phyloP scores from a whole-genome alignment of 805 yeast species.

The Candida parachauliodes region DNA sequence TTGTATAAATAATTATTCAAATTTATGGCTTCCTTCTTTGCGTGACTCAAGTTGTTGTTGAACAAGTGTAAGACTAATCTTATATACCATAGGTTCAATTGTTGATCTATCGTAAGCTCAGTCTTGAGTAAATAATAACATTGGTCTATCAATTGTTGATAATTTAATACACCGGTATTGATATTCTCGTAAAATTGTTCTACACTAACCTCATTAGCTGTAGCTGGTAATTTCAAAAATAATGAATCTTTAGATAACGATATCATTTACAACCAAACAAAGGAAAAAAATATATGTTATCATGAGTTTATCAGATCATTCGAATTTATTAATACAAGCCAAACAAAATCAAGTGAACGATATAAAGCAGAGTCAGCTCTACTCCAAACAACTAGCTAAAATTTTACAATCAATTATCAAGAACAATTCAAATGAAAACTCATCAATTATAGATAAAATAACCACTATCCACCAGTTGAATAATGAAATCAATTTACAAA shows the following conservation, averaged over 20 bases:
- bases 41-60: constrained; percentile 24
- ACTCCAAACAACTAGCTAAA: constrained; percentile 23
- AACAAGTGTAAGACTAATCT: constrained; percentile 30
- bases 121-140: constrained; percentile 15
- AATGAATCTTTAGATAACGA: constrained; percentile 13
- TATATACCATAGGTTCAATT: constrained; percentile 30
- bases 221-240: constrained; percentile 15
- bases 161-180: not conserved
- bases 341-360: constrained; percentile 29
- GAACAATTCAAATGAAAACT: constrained; percentile 20
- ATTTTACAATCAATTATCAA: constrained; percentile 21
- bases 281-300: not conserved
- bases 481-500: constrained; percentile 33
- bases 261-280: not conserved
- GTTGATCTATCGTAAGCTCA: constrained; percentile 1
- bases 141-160: constrained; percentile 11
- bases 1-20: constrained; percentile 33
- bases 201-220: not conserved
- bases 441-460: constrained; percentile 29
- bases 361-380: constrained; percentile 22
- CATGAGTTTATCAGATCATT: too few relatives aligned
- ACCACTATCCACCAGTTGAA: constrained; percentile 40
- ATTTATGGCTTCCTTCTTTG: constrained; percentile 35
- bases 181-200: not conserved
- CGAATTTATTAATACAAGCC: constrained; percentile 27